Conservation (phyloP, 1,284 basidiomycete species). For the Cutaneotrichosporon sp. region DNA sequence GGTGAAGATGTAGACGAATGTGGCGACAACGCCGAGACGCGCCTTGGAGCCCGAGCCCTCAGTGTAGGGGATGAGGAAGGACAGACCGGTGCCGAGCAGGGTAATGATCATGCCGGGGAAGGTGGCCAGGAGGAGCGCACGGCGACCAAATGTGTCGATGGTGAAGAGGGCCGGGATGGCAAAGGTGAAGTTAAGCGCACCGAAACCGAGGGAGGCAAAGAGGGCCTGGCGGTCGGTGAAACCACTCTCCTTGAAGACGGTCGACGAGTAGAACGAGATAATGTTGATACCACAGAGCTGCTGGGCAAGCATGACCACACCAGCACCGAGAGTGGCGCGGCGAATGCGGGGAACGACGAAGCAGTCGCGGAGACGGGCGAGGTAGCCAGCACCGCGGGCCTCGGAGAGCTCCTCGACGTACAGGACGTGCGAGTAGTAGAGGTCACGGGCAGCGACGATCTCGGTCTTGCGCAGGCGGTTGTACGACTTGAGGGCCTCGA, state of each 20-base stretch:
- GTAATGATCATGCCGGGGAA: slow-evolving; percentile 54
- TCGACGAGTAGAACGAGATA: slow-evolving; percentile 56
- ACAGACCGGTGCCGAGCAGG: slow-evolving; percentile 54
- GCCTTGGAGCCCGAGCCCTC: slow-evolving; percentile 31
- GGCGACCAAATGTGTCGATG: slow-evolving; percentile 65
- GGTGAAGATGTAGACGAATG: slow-evolving; percentile 61
- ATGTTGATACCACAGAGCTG: slow-evolving; percentile 46
- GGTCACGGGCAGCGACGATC: slow-evolving; percentile 74
- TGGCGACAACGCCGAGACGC: slow-evolving; percentile 60
- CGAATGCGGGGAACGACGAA: slow-evolving; percentile 67
- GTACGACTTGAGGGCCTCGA: slow-evolving; percentile 66
- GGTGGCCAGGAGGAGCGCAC: slow-evolving; percentile 67
- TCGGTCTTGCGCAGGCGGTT: slow-evolving; percentile 64
- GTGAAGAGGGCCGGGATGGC: slow-evolving; percentile 62
- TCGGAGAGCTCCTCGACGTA: slow-evolving; percentile 45
- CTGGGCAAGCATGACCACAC: slow-evolving; percentile 64
- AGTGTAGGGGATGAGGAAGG: slow-evolving; percentile 55
- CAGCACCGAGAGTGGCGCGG: slow-evolving; percentile 68
- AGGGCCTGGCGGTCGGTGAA: slow-evolving; percentile 50
- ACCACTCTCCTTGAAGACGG: slow-evolving; percentile 64
- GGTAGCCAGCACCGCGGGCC: slow-evolving; percentile 54
- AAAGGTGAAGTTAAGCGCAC: slow-evolving; percentile 52
- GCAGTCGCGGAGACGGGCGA: slow-evolving; percentile 61
- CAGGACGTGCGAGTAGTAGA: slow-evolving; percentile 57
- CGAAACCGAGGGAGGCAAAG: slow-evolving; percentile 65